Conservation (phyloP, 768 basidiomycete species). For the Tricholoma saponaceum region DNA sequence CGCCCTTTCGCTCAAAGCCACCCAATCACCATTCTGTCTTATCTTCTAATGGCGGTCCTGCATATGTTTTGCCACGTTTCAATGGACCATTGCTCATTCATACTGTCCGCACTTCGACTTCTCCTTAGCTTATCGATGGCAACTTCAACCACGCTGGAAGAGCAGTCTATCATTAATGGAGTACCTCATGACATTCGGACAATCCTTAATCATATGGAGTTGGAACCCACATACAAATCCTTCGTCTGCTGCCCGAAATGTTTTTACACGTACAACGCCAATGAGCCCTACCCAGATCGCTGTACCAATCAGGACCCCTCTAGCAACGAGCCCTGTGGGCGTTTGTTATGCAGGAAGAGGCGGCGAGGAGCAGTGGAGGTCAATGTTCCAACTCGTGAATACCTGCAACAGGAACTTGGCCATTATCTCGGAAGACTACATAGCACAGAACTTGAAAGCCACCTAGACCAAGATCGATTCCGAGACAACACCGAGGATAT, state of each 20-base stretch:
- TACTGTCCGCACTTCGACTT: neutral
- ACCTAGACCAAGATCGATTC: slow-evolving; percentile 17
- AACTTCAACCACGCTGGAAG: no score
- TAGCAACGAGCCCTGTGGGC: slow-evolving; percentile 13
- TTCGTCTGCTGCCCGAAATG: slow-evolving; percentile 24
- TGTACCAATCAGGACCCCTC: slow-evolving; percentile 16
- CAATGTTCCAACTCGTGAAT: slow-evolving; percentile 10
- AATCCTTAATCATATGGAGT: slow-evolving; percentile 13
- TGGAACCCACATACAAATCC: slow-evolving; percentile 13
- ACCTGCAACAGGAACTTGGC: slow-evolving; percentile 22
- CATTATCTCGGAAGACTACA: slow-evolving; percentile 24
- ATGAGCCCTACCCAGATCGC: slow-evolving; percentile 13
- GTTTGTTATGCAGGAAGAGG: slow-evolving; percentile 1
- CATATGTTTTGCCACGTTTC: neutral
- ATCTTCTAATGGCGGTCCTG: neutral
- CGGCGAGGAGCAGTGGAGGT: neutral
- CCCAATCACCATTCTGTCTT: neutral
- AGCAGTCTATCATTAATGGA: neutral
- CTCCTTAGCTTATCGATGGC: neutral
- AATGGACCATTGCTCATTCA: neutral
- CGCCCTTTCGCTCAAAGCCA: neutral
- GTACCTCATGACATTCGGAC: slow-evolving; percentile 16
- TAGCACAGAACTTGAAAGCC: slow-evolving; percentile 19
- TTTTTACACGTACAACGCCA: slow-evolving; percentile 16
- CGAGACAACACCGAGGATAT: slow-evolving; percentile 6